Conservation (phyloP, 331 rosid genomes). For the Malus hybrid region DNA sequence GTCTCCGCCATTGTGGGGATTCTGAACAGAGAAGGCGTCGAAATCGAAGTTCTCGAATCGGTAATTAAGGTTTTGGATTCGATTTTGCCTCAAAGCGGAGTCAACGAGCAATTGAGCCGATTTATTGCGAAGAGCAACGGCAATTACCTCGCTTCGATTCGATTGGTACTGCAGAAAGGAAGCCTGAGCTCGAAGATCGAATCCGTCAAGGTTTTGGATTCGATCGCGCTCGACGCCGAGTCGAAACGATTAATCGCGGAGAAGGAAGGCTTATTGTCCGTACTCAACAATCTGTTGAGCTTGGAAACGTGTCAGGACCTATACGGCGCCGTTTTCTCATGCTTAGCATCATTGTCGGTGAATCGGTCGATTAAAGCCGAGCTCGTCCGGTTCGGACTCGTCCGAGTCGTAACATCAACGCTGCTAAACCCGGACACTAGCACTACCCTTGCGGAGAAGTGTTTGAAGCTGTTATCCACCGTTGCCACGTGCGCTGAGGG, state of each 20-base stretch:
- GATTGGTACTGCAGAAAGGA: conserved; percentile 21
- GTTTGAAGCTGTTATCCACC: conserved; percentile 22
- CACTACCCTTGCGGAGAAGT: conserved; percentile 15
- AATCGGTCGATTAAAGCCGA: conserved; percentile 29
- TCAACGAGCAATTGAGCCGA: conserved; percentile 8
- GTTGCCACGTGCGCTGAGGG: conserved; percentile 44
- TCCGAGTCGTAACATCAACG: conserved; percentile 11
- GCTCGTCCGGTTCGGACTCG: conserved; percentile 32
- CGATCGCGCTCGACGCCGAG: conserved; percentile 28
- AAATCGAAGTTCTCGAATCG: conserved; percentile 19
- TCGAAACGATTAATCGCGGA: conserved; percentile 33
- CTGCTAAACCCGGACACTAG: background rate
- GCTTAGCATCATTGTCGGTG: conserved; percentile 17
- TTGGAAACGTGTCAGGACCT: conserved; percentile 6
- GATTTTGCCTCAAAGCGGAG: conserved; percentile 8
- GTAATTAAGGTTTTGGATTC: conserved; percentile 15
- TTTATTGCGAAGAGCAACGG: conserved; percentile 18
- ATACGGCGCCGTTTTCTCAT: conserved; percentile 30
- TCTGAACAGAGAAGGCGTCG: conserved; percentile 13
- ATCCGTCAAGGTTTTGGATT: conserved; percentile 25
- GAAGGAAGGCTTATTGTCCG: conserved; percentile 17
- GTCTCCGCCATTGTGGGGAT: conserved; percentile 20
- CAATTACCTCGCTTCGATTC: conserved; percentile 22
- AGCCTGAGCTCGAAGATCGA: conserved; percentile 25
- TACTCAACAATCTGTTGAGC: conserved; percentile 10